Evolutionary conservation across 179 eudicot species (phyloP), one percentile per base, ranked within the genome.

Genomic region (Heliamphora pulchella): DNA sequence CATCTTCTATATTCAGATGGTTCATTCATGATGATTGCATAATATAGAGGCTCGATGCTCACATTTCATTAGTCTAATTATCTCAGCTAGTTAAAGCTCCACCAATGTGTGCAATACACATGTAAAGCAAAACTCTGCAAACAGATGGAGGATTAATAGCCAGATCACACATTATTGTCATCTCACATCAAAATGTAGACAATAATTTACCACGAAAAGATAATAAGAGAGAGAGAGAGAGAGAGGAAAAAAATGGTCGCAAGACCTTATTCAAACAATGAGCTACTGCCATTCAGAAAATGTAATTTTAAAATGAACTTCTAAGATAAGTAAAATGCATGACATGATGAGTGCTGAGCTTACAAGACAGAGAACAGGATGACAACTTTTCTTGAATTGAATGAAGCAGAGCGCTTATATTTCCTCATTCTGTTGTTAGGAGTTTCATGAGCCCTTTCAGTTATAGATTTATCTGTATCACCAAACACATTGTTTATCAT

Each of bases 321-420:
- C 44, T 54, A 31, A 51, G 50, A 46, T 8, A 39, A 59, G 10
- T 46, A 75, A 61, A 79, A 39, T 73, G 22, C 54, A 48, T 59
- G 43, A 50, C 11, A 46, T 22, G 64, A 62, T 39, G 71, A 76
- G 74, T 44, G 58, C n/a, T 46, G 80, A 78, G 74, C 98, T 94
- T 90, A 94, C 98, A 94, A 79, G 81, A 91, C 82, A 51, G 98
- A 94, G 90, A 91, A 94, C 69, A 94, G 81, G 76, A 94, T 85
- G 81, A 90, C 94, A 75, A 93, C 89, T 85, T 83, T 89, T 83
- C 94, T 86, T 75, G 97, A 88, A 83, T 92, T 92, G 81, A 93
- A 92, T 62, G 91, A 89, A 78, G 84, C 85, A 64, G 90, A 87
- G 55, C 97, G 94, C 80, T 91, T 93, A 84, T 85, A 92, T 81